Evolutionary conservation across 2,329 filamentous ascomycete genomes (phyloP).

Genomic region (Ophiocordyceps unilateralis): DNA sequence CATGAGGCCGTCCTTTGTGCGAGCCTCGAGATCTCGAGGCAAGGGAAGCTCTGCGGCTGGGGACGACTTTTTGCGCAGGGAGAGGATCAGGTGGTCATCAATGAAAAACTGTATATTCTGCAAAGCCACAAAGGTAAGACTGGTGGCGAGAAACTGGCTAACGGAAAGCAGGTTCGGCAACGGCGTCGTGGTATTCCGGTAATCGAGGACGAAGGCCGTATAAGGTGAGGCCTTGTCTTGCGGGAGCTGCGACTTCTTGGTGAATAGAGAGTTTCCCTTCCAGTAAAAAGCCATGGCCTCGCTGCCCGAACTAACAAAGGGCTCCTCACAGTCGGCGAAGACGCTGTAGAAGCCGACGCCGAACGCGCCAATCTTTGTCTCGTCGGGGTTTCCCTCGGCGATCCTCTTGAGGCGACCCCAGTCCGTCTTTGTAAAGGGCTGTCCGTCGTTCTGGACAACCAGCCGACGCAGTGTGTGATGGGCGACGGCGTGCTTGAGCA

Average conservation of each 20-base stretch:
- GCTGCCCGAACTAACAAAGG: constrained; percentile 82
- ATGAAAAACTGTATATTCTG: constrained; percentile 79
- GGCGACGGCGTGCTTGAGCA: constrained; percentile 66
- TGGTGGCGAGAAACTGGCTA: constrained; percentile 84
- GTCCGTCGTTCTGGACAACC: constrained; percentile 85
- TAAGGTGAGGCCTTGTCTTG: constrained; percentile 47
- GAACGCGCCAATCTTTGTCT: constrained; percentile 97
- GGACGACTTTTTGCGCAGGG: constrained; percentile 70
- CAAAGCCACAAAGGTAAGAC: constrained; percentile 85
- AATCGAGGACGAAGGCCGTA: constrained; percentile 90
- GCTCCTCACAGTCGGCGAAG: constrained; percentile 94
- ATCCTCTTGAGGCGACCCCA: constrained; percentile 91
- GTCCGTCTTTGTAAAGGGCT: constrained; percentile 75
- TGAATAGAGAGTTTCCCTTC: constrained; percentile 97
- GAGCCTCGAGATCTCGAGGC: constrained; percentile 62
- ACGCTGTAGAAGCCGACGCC: constrained; percentile 98
- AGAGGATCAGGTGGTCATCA: constrained; percentile 69
- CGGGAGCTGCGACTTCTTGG: constrained; percentile 62
- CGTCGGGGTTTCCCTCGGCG: constrained; percentile 96
- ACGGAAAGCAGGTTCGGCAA: constrained; percentile 74
- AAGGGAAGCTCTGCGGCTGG: constrained; percentile 56
- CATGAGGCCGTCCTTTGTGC: constrained; percentile 79
- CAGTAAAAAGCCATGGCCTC: constrained; percentile 98
- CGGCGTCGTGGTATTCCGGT: constrained; percentile 74
- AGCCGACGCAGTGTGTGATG: constrained; percentile 76